Percentiles rank a stretch among this genome's conserved stretches.
phyloP scores from a whole-genome alignment of 2,329 filamentous ascomycete species.

The Alternaria tenuissima region DNA sequence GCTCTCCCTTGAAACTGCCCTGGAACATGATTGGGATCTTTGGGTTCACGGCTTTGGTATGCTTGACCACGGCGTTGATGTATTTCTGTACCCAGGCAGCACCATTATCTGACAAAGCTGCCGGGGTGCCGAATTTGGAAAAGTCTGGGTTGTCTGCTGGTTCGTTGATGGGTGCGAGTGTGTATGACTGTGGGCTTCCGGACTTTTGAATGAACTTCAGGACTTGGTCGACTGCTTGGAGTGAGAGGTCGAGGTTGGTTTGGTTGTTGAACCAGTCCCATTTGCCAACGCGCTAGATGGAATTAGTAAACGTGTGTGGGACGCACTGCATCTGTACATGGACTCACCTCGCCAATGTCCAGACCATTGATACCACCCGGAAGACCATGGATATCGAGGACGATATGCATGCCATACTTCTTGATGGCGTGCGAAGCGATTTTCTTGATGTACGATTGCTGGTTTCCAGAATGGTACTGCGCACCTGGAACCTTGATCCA shows the following conservation, averaged over 20 bases:
- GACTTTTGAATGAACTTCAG: slow-evolving; percentile 44
- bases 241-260: slow-evolving; percentile 46
- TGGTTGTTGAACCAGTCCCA: slow-evolving; percentile 49
- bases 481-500: slow-evolving; percentile 50
- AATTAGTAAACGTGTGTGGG: background rate
- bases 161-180: slow-evolving; percentile 52
- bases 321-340: background rate
- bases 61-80: slow-evolving; percentile 28
- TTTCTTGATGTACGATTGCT: slow-evolving; percentile 36
- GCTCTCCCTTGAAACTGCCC: slow-evolving; percentile 27
- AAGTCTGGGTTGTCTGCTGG: slow-evolving; percentile 44
- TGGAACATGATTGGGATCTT: slow-evolving; percentile 30
- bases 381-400: slow-evolving; percentile 48
- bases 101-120: slow-evolving; percentile 39
- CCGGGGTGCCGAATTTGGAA: slow-evolving; percentile 41
- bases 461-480: slow-evolving; percentile 45
- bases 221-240: slow-evolving; percentile 42
- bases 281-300: slow-evolving; percentile 25
- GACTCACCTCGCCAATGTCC: slow-evolving; percentile 17
- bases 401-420: slow-evolving; percentile 48
- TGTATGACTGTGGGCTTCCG: slow-evolving; percentile 43
- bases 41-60: slow-evolving; percentile 25
- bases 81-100: slow-evolving; percentile 46
- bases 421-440: slow-evolving; percentile 49
- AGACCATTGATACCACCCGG: slow-evolving; percentile 43